These are phyloP conservation scores for Acorus calamus DNA, from an alignment of 106 monocot genomes.

Conservation along the genomic window DNA sequence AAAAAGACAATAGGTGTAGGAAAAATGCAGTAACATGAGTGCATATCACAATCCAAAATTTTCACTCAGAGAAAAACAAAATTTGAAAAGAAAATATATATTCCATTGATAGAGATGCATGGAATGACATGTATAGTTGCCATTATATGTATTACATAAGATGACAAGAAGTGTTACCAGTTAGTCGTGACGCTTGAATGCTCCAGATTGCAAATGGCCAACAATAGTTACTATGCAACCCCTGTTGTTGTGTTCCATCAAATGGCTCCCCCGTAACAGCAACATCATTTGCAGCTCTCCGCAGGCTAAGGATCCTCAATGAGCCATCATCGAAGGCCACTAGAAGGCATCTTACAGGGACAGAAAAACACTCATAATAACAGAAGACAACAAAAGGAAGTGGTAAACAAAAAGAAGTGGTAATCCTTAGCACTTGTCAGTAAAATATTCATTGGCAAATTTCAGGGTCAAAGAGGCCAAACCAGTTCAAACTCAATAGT, in stretches of 20 bases:
- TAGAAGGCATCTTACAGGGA: slow-evolving; percentile 34
- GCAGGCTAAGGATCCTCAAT: slow-evolving; percentile 42
- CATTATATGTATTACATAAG: neutral
- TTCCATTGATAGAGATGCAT: too few species aligned
- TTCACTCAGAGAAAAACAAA: too few species aligned
- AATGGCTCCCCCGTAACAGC: slow-evolving; percentile 39
- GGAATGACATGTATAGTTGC: too few species aligned
- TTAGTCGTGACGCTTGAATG: slow-evolving; percentile 39
- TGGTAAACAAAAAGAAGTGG: too few species aligned
- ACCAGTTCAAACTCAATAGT: too few species aligned
- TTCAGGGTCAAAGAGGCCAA: too few species aligned
- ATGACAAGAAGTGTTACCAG: slow-evolving; percentile 22
- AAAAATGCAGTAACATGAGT: too few species aligned
- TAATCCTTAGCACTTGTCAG: neutral
- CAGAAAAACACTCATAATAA: slow-evolving; percentile 2
- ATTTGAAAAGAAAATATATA: too few species aligned
- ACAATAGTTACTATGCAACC: slow-evolving; percentile 18
- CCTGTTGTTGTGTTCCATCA: slow-evolving; percentile 20
- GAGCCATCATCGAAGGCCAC: slow-evolving; percentile 47
- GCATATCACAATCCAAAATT: too few species aligned
- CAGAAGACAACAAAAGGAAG: neutral
- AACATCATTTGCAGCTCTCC: slow-evolving; percentile 33
- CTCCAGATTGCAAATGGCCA: slow-evolving; percentile 60
- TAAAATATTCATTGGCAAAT: neutral
- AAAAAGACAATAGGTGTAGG: too few species aligned